Evolutionary conservation across 441 rosid species (phyloP), one percentile per base, ranked within the genome.

Genomic region (Arabidopsis hybrid): DNA sequence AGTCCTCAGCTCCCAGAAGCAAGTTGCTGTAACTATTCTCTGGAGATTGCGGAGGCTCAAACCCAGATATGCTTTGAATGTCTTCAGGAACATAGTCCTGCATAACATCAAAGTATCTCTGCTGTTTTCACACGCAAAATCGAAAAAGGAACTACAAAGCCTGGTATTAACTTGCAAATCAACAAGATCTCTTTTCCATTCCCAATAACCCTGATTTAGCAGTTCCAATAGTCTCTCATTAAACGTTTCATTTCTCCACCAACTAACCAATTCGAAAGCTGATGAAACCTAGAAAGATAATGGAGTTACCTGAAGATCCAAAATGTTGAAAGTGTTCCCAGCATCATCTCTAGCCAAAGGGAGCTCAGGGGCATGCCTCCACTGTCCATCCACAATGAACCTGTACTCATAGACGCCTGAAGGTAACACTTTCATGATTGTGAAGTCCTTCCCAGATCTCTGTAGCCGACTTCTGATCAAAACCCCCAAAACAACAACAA

Each of bases 381-480:
- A 82, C 67, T 86, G 95, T 38, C 98, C 98, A 86, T 95, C 99
- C 34, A 93, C 94, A 71, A 93, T 72, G 80, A 91, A 93, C 82
- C 95, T 82, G 67, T 93, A 95, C 63, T 88, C 97, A 75, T 95
- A 95, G 57, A 93, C 94, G 9, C 99, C 98, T 43, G 96, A 91
- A 18, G 97, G 95, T 73, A 95, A 85, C 47, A 95, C 97, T 82
- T 93, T 95, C 97, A 95, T 87, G 38, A 95, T 90, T n/a, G 90
- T 85, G 81, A 83, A 90, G 85, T 93, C 98, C 85, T 91, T 95
- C 36, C 95, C 97, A 69, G 94, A 90, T 86, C 88, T 90, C 85
- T 95, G 91, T 65, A 95, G 81, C 61, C 88, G 83, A 75, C 85
- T 83, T 84, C 97, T 95, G 90, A 80, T 74, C 82, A n/a, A 77